Conservation (phyloP, 176 grass and related monocot genomes). For the Tillandsia leiboldiana region DNA sequence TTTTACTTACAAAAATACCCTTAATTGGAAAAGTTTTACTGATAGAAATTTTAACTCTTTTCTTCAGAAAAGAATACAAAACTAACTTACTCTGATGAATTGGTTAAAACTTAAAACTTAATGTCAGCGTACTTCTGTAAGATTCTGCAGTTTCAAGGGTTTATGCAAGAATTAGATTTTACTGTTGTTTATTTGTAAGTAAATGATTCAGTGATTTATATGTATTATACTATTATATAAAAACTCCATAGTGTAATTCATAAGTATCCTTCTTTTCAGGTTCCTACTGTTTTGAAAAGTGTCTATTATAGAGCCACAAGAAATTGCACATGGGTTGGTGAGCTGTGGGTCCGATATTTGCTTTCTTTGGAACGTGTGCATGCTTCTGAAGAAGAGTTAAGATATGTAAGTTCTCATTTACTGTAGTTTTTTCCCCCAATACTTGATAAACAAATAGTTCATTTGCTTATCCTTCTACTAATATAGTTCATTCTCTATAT, state of each 20-base stretch:
- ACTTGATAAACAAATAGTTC: not conserved
- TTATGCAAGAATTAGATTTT: too few relatives aligned
- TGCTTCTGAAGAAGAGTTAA: constrained; percentile 61
- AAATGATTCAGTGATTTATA: too few relatives aligned
- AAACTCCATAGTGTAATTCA: not conserved
- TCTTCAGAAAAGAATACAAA: too few relatives aligned
- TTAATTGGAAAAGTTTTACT: too few relatives aligned
- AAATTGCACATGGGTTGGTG: constrained; percentile 92
- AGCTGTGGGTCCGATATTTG: constrained; percentile 70
- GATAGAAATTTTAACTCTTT: too few relatives aligned
- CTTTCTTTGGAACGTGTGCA: constrained; percentile 62
- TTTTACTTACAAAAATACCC: too few relatives aligned
- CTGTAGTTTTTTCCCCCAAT: not conserved
- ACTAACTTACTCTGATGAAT: too few relatives aligned
- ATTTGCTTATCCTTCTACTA: not conserved
- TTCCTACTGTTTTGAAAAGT: constrained; percentile 58
- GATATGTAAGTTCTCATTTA: constrained; percentile 32
- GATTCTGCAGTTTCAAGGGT: too few relatives aligned
- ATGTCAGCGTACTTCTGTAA: too few relatives aligned
- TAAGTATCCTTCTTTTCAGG: constrained; percentile 33
- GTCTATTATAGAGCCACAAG: constrained; percentile 82
- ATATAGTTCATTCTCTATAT: not conserved
- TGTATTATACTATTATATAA: not conserved
- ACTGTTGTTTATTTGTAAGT: too few relatives aligned
- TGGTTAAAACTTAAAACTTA: too few relatives aligned